Conservation (phyloP, 768 basidiomycete genomes). For the Boletus patriciae region DNA sequence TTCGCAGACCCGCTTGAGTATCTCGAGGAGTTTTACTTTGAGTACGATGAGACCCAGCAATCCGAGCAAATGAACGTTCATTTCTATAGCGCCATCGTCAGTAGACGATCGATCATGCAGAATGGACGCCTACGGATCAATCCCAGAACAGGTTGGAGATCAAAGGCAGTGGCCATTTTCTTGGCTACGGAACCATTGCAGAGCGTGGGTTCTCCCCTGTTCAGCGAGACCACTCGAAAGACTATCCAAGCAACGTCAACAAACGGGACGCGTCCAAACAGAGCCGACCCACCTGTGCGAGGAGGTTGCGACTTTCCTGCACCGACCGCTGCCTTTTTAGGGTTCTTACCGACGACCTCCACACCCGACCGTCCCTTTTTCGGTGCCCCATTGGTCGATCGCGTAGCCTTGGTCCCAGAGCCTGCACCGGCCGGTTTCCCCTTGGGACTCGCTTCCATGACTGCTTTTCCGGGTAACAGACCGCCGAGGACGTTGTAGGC, state of each 20-base stretch:
- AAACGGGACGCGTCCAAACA: not conserved
- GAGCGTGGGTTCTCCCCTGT: slow-evolving; percentile 9
- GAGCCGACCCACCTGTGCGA: slow-evolving; percentile 37
- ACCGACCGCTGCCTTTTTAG: slow-evolving; percentile 15
- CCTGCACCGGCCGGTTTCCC: slow-evolving; percentile 23
- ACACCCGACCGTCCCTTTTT: slow-evolving; percentile 40
- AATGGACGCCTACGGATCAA: slow-evolving; percentile 51
- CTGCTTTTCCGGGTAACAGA: slow-evolving; percentile 32
- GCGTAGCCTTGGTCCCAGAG: slow-evolving; percentile 16
- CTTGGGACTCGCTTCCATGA: slow-evolving; percentile 9
- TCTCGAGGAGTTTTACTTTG: slow-evolving; percentile 66
- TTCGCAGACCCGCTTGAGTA: slow-evolving; percentile 62
- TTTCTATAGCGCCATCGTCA: slow-evolving; percentile 39
- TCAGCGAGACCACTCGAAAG: slow-evolving; percentile 18
- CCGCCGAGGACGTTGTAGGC: slow-evolving; percentile 51
- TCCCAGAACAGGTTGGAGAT: slow-evolving; percentile 39
- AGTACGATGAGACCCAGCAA: slow-evolving; percentile 64
- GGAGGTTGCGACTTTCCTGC: slow-evolving; percentile 49
- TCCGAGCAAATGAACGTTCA: slow-evolving; percentile 62
- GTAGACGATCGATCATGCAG: not conserved
- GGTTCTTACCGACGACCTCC: not conserved
- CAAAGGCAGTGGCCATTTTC: slow-evolving; percentile 9
- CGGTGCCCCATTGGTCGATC: not conserved
- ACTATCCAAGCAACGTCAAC: slow-evolving; percentile 3
- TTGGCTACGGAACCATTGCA: slow-evolving; percentile 1